phyloP scores from a whole-genome alignment of 1,139 yeast species.

The Entelexis paramagnoliae region DNA sequence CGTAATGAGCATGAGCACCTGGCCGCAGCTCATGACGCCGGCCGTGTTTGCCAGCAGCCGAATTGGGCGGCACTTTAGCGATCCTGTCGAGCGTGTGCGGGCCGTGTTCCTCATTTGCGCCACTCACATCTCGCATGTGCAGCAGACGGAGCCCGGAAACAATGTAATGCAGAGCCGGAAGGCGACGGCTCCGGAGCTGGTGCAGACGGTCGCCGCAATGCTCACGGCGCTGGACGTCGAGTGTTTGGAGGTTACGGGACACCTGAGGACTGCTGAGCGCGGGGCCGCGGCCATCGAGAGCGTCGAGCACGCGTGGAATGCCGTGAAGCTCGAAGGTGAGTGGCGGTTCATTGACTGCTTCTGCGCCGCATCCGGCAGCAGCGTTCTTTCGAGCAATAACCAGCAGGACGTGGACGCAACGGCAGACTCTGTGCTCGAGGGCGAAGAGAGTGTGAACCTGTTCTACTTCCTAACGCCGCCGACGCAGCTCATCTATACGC shows the following conservation, averaged over 20 bases:
- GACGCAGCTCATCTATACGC: slow-evolving; percentile 64
- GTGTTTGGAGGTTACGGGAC: slow-evolving; percentile 70
- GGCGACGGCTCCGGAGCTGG: slow-evolving; percentile 64
- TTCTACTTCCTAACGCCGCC: slow-evolving; percentile 77
- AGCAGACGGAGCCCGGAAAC: slow-evolving; percentile 23
- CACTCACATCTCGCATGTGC: slow-evolving; percentile 38
- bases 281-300: slow-evolving; percentile 33
- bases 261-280: slow-evolving; percentile 67
- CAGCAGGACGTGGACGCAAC: background rate
- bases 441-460: slow-evolving; percentile 31
- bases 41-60: slow-evolving; percentile 41
- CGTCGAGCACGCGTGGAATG: slow-evolving; percentile 74
- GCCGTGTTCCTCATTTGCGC: slow-evolving; percentile 54
- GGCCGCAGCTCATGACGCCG: slow-evolving; percentile 37
- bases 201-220: slow-evolving; percentile 64
- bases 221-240: slow-evolving; percentile 61
- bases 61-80: slow-evolving; percentile 37
- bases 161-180: slow-evolving; percentile 35
- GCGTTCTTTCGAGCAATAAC: slow-evolving; percentile 24
- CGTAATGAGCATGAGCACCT: slow-evolving; percentile 27
- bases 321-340: slow-evolving; percentile 61
- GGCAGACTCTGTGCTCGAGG: slow-evolving; percentile 1
- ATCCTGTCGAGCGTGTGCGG: slow-evolving; percentile 46
- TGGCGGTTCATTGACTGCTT: slow-evolving; percentile 71
- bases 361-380: slow-evolving; percentile 48